phyloP scores from a whole-genome alignment of 2,329 filamentous ascomycete species.

The Teratosphaeria epicoccoides region DNA sequence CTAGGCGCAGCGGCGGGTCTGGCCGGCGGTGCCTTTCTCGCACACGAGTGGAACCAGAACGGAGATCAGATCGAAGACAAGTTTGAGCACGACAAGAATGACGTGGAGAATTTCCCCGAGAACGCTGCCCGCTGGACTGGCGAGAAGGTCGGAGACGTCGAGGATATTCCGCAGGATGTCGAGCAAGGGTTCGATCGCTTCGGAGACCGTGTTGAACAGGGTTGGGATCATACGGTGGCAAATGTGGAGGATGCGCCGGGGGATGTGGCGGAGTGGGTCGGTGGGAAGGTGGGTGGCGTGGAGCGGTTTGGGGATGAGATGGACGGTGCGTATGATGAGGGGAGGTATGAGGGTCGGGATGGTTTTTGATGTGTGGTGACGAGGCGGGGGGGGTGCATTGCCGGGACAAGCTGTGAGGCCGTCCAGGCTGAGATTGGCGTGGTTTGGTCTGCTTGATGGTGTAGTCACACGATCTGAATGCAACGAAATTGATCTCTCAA shows the following conservation, averaged over 20 bases:
- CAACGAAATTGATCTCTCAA: no score
- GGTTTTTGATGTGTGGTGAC: no score
- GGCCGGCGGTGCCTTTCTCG: slow-evolving; percentile 34
- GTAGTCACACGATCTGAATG: no score
- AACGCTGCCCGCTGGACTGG: slow-evolving; percentile 36
- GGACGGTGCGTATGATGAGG: slow-evolving; percentile 35
- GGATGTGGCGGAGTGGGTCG: slow-evolving; percentile 24
- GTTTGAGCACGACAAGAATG: slow-evolving; percentile 21
- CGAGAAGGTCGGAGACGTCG: slow-evolving; percentile 29
- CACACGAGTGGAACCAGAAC: slow-evolving; percentile 35
- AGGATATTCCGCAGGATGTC: slow-evolving; percentile 28
- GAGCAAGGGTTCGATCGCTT: slow-evolving; percentile 25
- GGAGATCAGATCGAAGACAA: slow-evolving; percentile 18
- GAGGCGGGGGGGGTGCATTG: no score
- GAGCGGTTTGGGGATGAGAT: slow-evolving; percentile 35
- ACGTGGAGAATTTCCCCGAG: slow-evolving; percentile 33
- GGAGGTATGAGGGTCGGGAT: slow-evolving; percentile 25
- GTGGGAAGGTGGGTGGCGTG: slow-evolving; percentile 33
- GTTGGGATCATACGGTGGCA: slow-evolving; percentile 23
- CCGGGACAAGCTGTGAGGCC: no score
- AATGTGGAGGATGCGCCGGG: slow-evolving; percentile 29
- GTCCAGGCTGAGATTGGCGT: no score
- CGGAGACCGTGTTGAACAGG: slow-evolving; percentile 23
- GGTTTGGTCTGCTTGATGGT: no score
- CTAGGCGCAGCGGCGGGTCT: slow-evolving; percentile 33